These are phyloP conservation scores for Chenopodium quinoa DNA, from an alignment of 148 eudicot species.

Conservation along the genomic window DNA sequence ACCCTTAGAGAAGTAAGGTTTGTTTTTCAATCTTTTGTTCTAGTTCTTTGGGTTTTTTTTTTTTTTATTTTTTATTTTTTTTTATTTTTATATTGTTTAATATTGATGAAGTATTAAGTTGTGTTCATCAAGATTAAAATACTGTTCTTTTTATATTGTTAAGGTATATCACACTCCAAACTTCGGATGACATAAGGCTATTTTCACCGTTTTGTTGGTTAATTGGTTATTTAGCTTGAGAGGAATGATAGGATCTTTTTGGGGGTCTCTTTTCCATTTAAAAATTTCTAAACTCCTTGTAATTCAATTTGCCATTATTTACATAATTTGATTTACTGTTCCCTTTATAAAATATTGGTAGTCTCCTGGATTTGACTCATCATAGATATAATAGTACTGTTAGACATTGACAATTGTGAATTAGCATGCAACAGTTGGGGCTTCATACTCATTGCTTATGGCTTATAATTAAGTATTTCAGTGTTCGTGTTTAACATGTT, in stretches of 20 bases:
- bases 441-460: not conserved
- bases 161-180: no score
- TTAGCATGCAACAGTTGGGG: not conserved
- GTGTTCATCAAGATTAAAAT: not conserved
- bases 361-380: no score
- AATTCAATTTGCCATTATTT: not conserved
- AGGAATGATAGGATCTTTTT: not conserved
- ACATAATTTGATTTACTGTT: no score
- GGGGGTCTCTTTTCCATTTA: not conserved
- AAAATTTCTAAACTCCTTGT: not conserved
- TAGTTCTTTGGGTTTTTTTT: not conserved
- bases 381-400: not conserved
- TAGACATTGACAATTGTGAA: not conserved
- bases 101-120: constrained; percentile 1
- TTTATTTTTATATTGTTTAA: not conserved
- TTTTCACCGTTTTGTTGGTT: no score
- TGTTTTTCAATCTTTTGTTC: constrained; percentile 15
- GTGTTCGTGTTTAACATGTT: not conserved
- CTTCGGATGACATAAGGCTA: not conserved
- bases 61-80: not conserved
- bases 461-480: not conserved
- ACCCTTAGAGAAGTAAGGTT: constrained; percentile 99
- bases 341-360: no score
- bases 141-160: not conserved
- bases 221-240: not conserved